These are phyloP conservation scores for Phellinidium pouzarii DNA, from an alignment of 1,284 basidiomycete genomes.

Conservation along the genomic window DNA sequence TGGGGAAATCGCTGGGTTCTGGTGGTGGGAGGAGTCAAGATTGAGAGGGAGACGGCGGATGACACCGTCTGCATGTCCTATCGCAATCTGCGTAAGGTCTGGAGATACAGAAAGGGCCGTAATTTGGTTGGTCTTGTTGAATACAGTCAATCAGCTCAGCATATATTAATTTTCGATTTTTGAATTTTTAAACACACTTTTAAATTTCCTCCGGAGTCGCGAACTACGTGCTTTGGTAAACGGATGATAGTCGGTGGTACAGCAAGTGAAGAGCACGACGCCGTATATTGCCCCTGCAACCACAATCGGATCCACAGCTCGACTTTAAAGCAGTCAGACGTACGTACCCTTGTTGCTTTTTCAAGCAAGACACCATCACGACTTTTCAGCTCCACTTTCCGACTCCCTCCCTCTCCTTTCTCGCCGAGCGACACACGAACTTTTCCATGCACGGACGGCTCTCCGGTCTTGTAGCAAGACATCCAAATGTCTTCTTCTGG, in stretches of 20 bases:
- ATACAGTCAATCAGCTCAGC: conserved; percentile 17
- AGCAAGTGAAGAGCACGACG: conserved; percentile 30
- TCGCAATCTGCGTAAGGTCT: conserved; percentile 50
- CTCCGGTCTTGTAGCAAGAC: conserved; percentile 54
- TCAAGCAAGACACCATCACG: conserved; percentile 12
- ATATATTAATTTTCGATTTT: neutral
- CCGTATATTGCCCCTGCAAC: conserved; percentile 22
- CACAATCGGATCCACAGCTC: neutral
- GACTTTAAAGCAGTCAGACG: neutral
- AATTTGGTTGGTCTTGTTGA: conserved; percentile 45
- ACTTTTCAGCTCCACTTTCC: conserved; percentile 3
- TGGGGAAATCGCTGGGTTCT: neutral
- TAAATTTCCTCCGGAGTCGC: conserved; percentile 36
- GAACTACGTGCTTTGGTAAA: conserved; percentile 39
- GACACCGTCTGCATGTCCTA: conserved; percentile 36
- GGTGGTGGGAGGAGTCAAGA: conserved; percentile 7
- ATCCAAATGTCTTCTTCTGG: conserved; percentile 63
- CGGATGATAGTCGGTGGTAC: conserved; percentile 41
- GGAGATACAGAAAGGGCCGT: conserved; percentile 57
- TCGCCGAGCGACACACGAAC: conserved; percentile 46
- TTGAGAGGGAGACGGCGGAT: conserved; percentile 15
- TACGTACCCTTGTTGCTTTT: conserved; percentile 2
- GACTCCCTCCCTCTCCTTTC: neutral
- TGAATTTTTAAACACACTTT: conserved; percentile 28
- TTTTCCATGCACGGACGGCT: conserved; percentile 55